phyloP scores from a whole-genome alignment of 73 alveolate species.

The Blepharisma japonicum region DNA sequence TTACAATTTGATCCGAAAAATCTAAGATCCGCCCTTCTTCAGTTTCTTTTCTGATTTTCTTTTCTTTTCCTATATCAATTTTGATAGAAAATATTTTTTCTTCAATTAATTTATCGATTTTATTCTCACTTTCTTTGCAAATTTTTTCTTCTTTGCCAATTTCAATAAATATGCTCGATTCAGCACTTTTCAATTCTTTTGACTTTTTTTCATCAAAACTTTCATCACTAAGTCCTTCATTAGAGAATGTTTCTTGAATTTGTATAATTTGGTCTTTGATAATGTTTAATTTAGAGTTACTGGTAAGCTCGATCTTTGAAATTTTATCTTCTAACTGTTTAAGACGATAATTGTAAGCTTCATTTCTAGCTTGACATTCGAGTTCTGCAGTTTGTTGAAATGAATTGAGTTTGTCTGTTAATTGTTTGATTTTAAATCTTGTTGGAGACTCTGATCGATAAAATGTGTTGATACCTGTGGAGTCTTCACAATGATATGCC shows the following conservation, averaged over 20 bases:
- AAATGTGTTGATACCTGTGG: no score
- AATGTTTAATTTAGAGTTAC: background rate
- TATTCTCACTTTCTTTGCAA: conserved; percentile 56
- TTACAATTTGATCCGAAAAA: conserved; percentile 28
- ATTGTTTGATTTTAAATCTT: background rate
- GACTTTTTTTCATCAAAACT: conserved; percentile 51
- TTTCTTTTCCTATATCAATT: conserved; percentile 45
- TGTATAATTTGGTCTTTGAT: conserved; percentile 43
- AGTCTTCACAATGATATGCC: no score
- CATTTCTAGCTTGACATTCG: background rate
- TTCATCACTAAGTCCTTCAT: conserved; percentile 38
- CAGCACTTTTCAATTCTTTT: conserved; percentile 55
- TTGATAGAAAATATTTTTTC: conserved; percentile 45
- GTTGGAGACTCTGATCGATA: background rate
- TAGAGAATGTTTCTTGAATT: conserved; percentile 35
- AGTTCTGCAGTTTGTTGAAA: background rate
- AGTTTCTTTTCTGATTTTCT: conserved; percentile 60
- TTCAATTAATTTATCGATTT: conserved; percentile 52
- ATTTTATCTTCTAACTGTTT: conserved; percentile 13
- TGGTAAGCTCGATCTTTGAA: conserved; percentile 10
- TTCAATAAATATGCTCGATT: conserved; percentile 47
- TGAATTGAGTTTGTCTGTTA: background rate
- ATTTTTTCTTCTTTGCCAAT: conserved; percentile 49
- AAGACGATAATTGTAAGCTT: background rate
- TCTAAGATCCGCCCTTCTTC: conserved; percentile 54